Conservation (phyloP, 176 grass and related monocot genomes). For the Alloteropsis semialata region DNA sequence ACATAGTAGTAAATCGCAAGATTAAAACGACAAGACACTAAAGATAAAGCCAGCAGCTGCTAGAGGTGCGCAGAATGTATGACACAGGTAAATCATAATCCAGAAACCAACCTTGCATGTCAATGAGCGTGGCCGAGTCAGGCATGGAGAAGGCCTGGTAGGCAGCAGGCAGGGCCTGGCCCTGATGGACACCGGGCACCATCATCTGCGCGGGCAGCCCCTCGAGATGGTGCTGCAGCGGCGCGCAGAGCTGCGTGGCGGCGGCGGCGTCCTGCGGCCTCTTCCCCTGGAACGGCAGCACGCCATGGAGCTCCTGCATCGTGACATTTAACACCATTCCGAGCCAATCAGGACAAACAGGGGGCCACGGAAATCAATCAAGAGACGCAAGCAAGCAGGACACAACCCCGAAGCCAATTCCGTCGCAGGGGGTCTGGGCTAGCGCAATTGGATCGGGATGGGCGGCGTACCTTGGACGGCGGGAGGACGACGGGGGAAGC, state of each 20-base stretch:
- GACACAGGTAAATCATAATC: background rate
- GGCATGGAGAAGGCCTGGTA: slow-evolving; percentile 31
- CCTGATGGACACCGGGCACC: slow-evolving; percentile 9
- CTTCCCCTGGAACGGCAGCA: slow-evolving; percentile 40
- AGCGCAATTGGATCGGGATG: background rate
- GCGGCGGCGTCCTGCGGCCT: slow-evolving; percentile 32
- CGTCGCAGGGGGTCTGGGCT: background rate
- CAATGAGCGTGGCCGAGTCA: slow-evolving; percentile 48
- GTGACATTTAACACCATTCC: background rate
- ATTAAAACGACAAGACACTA: background rate
- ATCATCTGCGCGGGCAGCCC: slow-evolving; percentile 27
- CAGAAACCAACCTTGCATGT: slow-evolving; percentile 51
- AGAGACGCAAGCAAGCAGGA: too few species aligned
- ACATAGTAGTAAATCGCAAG: background rate
- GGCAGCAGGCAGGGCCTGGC: background rate
- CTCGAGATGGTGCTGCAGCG: slow-evolving; percentile 41
- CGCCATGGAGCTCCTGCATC: slow-evolving; percentile 44
- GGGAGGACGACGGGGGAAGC: slow-evolving; percentile 34
- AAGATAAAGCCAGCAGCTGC: too few species aligned
- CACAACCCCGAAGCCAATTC: background rate
- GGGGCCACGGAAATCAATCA: too few species aligned
- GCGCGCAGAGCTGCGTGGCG: slow-evolving; percentile 32
- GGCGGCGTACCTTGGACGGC: slow-evolving; percentile 32
- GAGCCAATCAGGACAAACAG: too few species aligned
- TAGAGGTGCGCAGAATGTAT: background rate